phyloP scores from a whole-genome alignment of 306 rosid genomes.

The Malus fusca region DNA sequence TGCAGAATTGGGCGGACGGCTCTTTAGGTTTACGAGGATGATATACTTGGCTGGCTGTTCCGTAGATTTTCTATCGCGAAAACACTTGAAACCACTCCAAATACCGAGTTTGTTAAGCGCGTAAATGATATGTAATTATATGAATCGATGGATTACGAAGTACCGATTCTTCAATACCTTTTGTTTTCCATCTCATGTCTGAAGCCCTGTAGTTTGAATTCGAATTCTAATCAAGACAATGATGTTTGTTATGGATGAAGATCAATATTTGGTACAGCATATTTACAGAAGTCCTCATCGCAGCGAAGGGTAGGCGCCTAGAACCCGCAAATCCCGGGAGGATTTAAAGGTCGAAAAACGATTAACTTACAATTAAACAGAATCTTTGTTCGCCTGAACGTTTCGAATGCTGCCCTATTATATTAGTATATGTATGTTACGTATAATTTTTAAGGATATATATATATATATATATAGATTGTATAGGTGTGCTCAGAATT shows the following conservation, averaged over 20 bases:
- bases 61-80: background rate
- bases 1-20: conserved; percentile 5
- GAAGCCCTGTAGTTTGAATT: background rate
- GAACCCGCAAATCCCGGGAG: too few species aligned
- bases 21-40: background rate
- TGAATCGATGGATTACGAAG: background rate
- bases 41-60: background rate
- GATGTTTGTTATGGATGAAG: background rate
- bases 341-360: background rate
- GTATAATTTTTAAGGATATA: too few species aligned
- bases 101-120: background rate
- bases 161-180: conserved; percentile 1
- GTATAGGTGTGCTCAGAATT: background rate
- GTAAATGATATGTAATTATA: background rate
- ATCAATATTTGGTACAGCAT: background rate
- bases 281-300: background rate
- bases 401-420: too few species aligned
- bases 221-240: background rate
- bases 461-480: too few species aligned
- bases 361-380: background rate
- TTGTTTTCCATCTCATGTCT: background rate
- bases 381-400: background rate
- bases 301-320: background rate
- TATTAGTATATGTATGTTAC: too few species aligned
- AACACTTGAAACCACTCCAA: background rate